Evolutionary conservation across 108 stramenopile species (phyloP).

Genomic region (Stephanodiscus minutulus): DNA sequence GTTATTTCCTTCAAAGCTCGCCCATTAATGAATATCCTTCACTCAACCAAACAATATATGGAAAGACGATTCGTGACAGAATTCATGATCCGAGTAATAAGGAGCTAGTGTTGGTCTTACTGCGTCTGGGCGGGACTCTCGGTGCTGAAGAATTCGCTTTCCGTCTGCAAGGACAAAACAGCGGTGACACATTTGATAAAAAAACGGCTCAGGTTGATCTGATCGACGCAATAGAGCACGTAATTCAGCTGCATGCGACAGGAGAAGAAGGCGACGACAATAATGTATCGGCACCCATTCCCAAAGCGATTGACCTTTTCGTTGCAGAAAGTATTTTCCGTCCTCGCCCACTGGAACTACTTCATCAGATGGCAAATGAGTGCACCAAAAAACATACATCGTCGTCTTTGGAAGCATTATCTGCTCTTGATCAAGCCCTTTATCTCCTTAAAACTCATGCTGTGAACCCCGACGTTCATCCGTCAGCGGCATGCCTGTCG

Average conservation of each 20-base stretch:
- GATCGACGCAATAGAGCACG: conserved; percentile 30
- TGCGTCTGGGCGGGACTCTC: conserved; percentile 41
- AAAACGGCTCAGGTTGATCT: conserved; percentile 25
- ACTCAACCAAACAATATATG: conserved; percentile 25
- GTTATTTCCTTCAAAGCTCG: conserved; percentile 44
- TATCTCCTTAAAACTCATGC: conserved; percentile 23
- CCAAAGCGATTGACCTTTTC: conserved; percentile 41
- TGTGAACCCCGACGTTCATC: conserved; percentile 9
- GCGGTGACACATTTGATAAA: not conserved
- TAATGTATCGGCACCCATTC: conserved; percentile 9
- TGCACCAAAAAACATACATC: not conserved
- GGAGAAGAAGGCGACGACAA: conserved; percentile 3
- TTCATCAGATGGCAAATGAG: conserved; percentile 9
- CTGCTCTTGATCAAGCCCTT: conserved; percentile 43
- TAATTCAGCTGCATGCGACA: conserved; percentile 4
- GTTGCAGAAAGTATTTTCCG: conserved; percentile 50
- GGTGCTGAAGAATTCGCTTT: conserved; percentile 38
- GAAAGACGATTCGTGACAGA: conserved; percentile 51
- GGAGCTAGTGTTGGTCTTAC: conserved; percentile 52
- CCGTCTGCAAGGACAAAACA: conserved; percentile 3
- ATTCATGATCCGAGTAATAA: conserved; percentile 38
- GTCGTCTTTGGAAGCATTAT: conserved; percentile 5
- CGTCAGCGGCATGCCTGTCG: conserved; percentile 32
- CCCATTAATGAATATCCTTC: not conserved
- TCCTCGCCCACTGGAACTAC: conserved; percentile 35